Evolutionary conservation across 768 basidiomycete species (phyloP).

Genomic region (Lentinula lateritia): DNA sequence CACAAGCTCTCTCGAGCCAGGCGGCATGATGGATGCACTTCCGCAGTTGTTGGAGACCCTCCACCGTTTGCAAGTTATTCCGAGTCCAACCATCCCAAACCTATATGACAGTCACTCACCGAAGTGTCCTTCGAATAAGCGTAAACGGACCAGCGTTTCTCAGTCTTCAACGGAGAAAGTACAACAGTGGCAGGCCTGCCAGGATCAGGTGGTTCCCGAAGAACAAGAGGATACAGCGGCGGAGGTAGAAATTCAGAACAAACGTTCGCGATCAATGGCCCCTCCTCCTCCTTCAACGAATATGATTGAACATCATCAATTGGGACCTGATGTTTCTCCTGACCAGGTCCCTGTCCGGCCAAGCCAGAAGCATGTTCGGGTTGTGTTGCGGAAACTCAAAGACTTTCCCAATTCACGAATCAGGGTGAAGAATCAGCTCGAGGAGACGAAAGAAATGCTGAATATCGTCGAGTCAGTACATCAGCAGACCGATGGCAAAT

Average conservation of each 20-base stretch:
- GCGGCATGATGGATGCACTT: background rate
- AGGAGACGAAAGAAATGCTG: background rate
- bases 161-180: background rate
- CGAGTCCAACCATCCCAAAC: background rate
- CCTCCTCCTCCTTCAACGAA: background rate
- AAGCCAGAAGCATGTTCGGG: background rate
- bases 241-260: background rate
- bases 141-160: background rate
- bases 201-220: background rate
- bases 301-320: background rate
- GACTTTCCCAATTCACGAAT: background rate
- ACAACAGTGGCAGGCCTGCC: background rate
- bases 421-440: background rate
- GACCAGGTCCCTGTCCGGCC: background rate
- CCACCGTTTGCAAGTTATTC: background rate
- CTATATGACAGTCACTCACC: background rate
- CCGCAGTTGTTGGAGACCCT: background rate
- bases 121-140: background rate
- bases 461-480: background rate
- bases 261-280: background rate
- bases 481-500: background rate
- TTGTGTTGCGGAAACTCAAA: background rate
- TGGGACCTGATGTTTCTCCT: no score
- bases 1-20: background rate
- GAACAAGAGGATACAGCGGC: background rate